These are phyloP conservation scores for Clavispora vitiphila DNA, from an alignment of 805 yeast genomes.

Conservation along the genomic window DNA sequence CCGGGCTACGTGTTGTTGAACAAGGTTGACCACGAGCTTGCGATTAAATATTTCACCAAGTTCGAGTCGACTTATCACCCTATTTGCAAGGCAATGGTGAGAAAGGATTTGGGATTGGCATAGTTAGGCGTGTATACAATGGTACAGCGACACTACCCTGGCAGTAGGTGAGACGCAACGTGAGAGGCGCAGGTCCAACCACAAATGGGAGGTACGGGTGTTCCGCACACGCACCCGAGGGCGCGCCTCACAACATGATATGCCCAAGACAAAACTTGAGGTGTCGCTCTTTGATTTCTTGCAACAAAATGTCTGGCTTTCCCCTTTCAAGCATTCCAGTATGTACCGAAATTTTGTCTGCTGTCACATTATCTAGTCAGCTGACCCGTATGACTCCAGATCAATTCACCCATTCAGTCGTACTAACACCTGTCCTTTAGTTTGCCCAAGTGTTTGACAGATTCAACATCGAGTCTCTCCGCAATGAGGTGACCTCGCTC, in stretches of 20 bases:
- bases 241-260: neutral
- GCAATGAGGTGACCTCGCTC: conserved; percentile 33
- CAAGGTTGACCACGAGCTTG: conserved; percentile 59
- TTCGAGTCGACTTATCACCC: conserved; percentile 70
- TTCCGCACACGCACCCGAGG: neutral
- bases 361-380: too few species aligned
- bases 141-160: too few species aligned
- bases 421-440: conserved; percentile 9
- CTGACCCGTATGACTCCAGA: too few species aligned
- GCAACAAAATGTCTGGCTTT: conserved; percentile 1
- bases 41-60: conserved; percentile 58
- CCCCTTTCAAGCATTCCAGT: conserved; percentile 24
- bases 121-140: neutral
- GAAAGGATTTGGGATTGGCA: conserved; percentile 62
- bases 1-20: conserved; percentile 73
- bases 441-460: conserved; percentile 17
- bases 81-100: conserved; percentile 76
- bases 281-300: neutral
- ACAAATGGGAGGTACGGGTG: neutral
- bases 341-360: conserved; percentile 19
- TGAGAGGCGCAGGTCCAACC: neutral
- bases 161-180: too few species aligned
- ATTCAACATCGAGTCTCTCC: conserved; percentile 21
- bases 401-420: neutral
- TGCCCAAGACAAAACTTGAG: neutral